Conservation (phyloP, 2,329 filamentous ascomycete genomes). For the Oidium heveae region DNA sequence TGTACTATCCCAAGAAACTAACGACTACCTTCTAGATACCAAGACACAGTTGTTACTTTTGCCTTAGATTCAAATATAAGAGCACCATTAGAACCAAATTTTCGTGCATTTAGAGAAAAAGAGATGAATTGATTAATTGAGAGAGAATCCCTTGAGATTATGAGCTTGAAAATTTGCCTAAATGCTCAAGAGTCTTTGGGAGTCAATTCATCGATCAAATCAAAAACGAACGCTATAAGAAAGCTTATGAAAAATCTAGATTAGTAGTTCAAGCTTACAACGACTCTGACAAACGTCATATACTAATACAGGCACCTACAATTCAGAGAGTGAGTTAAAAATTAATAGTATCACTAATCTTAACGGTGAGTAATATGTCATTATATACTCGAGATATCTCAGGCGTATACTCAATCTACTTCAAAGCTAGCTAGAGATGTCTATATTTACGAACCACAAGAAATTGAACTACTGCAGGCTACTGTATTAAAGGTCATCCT, state of each 20-base stretch:
- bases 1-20: not conserved
- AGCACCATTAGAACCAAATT: not conserved
- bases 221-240: not conserved
- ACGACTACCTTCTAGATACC: not conserved
- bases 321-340: not conserved
- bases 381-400: not conserved
- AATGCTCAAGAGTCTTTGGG: not conserved
- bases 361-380: not conserved
- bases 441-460: not conserved
- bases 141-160: not conserved
- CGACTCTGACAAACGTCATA: not conserved
- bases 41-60: not conserved
- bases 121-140: not conserved
- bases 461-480: not conserved
- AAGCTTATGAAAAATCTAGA: not conserved
- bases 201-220: not conserved
- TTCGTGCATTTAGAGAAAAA: not conserved
- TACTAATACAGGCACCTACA: not conserved
- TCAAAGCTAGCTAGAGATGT: not conserved
- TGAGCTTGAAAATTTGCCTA: not conserved
- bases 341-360: not conserved
- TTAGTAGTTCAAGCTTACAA: not conserved
- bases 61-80: not conserved
- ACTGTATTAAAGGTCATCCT: not conserved
- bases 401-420: not conserved